Base-by-base conservation (phyloP, 2,329 filamentous ascomycete species). In the Cladophialophora chaetospira region DNA sequence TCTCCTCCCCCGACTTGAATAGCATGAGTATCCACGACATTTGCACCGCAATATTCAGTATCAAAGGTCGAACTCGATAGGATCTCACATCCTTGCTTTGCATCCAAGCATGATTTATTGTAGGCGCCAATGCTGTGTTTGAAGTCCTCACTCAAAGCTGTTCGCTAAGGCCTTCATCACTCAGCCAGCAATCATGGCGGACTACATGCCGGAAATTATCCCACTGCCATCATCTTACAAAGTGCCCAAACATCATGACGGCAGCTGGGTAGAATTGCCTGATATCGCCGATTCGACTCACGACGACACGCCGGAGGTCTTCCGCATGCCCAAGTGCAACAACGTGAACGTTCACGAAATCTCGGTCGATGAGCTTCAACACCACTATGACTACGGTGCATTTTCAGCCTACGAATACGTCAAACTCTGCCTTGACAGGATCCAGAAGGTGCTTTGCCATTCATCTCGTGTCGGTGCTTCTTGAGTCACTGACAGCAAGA, bases 291-390 rank as follows among this genome's bases (percentile, higher is more conserved):
- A 11, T n/a, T n/a, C 9, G 11, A 15, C 8, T 31, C 33, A 23
- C 47, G 58, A 52, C 23, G 53, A 54, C 13, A 45, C 65, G 31
- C 63, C 63, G 5, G 40, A 57, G 11, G n/a, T 57, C 9, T 67
- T 66, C 40, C 61, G 43, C 8, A 33, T 67, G 9, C 47, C 55
- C 6, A 15, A 8, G 13, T 61, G 57, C 31, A 61, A 63, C 5
- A 60, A 53, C 17, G 26, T 65, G 5, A 42, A 65, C 6, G 31
- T 67, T 2, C 63, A 59, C 40, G 65, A 67, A 31, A 50, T 60
- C 17, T 55, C 63, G 6, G 53, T 67, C n/a, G 53, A 65, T 42
- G 57, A 66, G 40, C 36, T 67, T 15, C 65, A 67, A 36, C 51
- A 57, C 26, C 55, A 53, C 13, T 60, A 64, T 10, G 48, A 60